Evolutionary conservation across 768 basidiomycete species (phyloP).

Genomic region (Sistotremastrum suecicum): DNA sequence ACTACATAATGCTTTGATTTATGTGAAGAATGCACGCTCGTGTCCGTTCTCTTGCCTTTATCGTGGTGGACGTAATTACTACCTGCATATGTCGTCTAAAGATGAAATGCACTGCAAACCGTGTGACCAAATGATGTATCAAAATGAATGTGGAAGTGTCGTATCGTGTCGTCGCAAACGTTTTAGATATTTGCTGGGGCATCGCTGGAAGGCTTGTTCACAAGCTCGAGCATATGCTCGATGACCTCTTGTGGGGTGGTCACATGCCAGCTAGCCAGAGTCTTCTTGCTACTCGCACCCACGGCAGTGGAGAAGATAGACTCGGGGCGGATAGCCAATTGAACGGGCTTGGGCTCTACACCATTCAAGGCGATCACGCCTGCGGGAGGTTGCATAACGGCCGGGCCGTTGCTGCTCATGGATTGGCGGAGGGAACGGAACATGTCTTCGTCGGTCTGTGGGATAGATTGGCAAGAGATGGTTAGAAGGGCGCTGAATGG

Average conservation of each 20-base stretch:
- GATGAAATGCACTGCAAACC: too few relatives aligned
- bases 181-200: too few relatives aligned
- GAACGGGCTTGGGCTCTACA: constrained; percentile 26
- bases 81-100: too few relatives aligned
- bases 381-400: constrained; percentile 27
- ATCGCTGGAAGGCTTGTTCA: constrained; percentile 17
- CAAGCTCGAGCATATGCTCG: constrained; percentile 58
- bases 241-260: constrained; percentile 80
- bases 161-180: too few relatives aligned
- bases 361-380: constrained; percentile 20
- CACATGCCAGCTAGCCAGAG: constrained; percentile 86
- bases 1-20: too few relatives aligned
- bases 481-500: neutral
- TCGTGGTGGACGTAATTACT: too few relatives aligned
- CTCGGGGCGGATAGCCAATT: constrained; percentile 51
- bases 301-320: constrained; percentile 86
- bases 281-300: constrained; percentile 82
- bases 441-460: constrained; percentile 96
- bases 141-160: too few relatives aligned
- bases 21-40: too few relatives aligned
- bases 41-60: too few relatives aligned
- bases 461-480: constrained; percentile 3
- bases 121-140: too few relatives aligned
- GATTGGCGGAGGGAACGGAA: constrained; percentile 78
- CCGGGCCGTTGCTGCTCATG: constrained; percentile 19